Percentiles rank a stretch among this genome's conserved stretches.
Evolutionary conservation across 2,329 filamentous ascomycete species (phyloP).

Genomic region (Herpotrichia juniperi): DNA sequence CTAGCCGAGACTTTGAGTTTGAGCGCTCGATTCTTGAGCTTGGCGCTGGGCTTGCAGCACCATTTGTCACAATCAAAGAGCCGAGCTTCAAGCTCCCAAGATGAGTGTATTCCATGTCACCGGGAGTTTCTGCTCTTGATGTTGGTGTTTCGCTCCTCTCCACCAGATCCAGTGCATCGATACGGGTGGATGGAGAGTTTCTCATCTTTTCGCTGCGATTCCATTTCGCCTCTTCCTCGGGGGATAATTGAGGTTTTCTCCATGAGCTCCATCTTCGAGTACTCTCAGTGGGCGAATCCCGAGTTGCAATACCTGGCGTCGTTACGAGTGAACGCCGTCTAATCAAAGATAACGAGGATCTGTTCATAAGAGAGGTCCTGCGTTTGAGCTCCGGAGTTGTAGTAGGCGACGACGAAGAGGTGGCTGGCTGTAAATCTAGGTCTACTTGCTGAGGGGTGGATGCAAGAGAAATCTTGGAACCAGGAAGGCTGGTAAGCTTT

Average conservation of each 20-base stretch:
- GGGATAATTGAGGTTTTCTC: constrained; percentile 29
- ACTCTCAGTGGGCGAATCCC: constrained; percentile 36
- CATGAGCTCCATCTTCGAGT: constrained; percentile 43
- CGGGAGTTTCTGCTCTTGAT: constrained; percentile 45
- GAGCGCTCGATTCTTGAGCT: constrained; percentile 31
- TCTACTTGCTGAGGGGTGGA: constrained; percentile 45
- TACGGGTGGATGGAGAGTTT: constrained; percentile 25
- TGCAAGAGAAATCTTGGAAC: constrained; percentile 37
- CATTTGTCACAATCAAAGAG: constrained; percentile 55
- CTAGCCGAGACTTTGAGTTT: constrained; percentile 10
- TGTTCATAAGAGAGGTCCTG: constrained; percentile 25
- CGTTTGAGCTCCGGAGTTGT: constrained; percentile 25
- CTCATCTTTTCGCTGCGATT: constrained; percentile 26
- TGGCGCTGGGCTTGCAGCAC: constrained; percentile 52
- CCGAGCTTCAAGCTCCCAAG: constrained; percentile 51
- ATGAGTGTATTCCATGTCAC: constrained; percentile 50
- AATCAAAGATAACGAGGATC: constrained; percentile 37
- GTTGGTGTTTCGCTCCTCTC: constrained; percentile 26
- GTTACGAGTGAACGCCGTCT: constrained; percentile 47
- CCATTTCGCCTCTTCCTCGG: constrained; percentile 40
- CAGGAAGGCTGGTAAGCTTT: constrained; percentile 27
- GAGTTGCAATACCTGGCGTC: constrained; percentile 48
- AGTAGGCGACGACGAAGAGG: constrained; percentile 18
- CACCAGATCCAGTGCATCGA: constrained; percentile 28
- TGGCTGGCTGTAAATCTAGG: constrained; percentile 36